Evolutionary conservation across 75 land plant genomes (phyloP).

Genomic region (Ceratopteris richardii): DNA sequence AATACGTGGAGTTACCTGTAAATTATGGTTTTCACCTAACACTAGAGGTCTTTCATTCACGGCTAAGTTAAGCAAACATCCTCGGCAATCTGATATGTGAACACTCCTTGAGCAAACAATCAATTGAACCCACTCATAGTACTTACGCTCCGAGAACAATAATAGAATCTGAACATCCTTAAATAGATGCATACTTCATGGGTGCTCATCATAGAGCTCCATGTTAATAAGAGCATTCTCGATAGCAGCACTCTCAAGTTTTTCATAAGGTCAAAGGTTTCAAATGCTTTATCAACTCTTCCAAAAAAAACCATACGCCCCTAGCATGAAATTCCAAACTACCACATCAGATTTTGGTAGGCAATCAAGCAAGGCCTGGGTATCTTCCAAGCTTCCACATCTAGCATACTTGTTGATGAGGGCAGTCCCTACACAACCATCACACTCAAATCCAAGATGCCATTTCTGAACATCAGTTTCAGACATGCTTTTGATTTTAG

Average conservation of each 20-base stretch:
- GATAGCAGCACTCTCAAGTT: slow-evolving; percentile 8
- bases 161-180: too few species aligned
- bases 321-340: slow-evolving; percentile 20
- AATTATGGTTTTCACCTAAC: too few species aligned
- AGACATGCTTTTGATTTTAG: too few species aligned
- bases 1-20: too few species aligned
- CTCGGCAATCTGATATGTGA: too few species aligned
- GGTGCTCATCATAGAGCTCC: slow-evolving; percentile 42
- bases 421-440: slow-evolving; percentile 34
- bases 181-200: too few species aligned
- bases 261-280: slow-evolving; percentile 10
- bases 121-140: too few species aligned
- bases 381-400: slow-evolving; percentile 24
- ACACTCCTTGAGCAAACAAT: too few species aligned
- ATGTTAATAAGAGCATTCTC: slow-evolving; percentile 25
- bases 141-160: too few species aligned
- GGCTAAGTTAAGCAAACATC: too few species aligned
- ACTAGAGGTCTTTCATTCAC: too few species aligned
- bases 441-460: slow-evolving; percentile 25
- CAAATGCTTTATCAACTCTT: slow-evolving; percentile 7
- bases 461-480: too few species aligned
- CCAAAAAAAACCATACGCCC: slow-evolving; percentile 16
- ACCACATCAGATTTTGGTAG: slow-evolving; percentile 35
- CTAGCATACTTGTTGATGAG: slow-evolving; percentile 43
- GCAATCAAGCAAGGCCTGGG: slow-evolving; percentile 32